Evolutionary conservation across 441 rosid species (phyloP), one percentile per base, ranked within the genome.

Genomic region (Euphorbia corollata): DNA sequence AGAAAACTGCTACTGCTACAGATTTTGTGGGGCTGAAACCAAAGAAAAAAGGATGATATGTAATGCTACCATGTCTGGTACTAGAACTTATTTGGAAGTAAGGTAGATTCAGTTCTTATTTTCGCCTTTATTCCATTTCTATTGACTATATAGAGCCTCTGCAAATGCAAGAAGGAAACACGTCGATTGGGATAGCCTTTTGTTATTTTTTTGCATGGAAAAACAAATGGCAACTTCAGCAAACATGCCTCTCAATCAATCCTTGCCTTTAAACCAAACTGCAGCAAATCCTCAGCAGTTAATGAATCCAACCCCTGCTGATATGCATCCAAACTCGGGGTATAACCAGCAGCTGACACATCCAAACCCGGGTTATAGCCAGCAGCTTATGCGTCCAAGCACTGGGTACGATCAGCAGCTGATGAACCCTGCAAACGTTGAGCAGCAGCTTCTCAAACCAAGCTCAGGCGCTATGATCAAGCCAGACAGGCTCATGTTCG

Each of bases 1-100:
- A 16, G 30, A 43, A 27, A 57, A 43, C 19, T 15, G 6, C 64
- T 7, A 59, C 51, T 20, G 18, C 53, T 61, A 19, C 24, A 59
- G 78, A 66, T 69, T 68, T 59, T 36, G 71, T 63, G 72, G 79
- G 72, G 24, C 67, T 45, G 24, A 15, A 0, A 18, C 5, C 30
- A 69, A 23, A 30, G 43, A 19, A 18, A 22, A 57, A 65, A 45
- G 11, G 22, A 70, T 38, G 34, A 27, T 38, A 19, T 41, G 45
- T 7, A 61, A 36, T 24, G 60, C 20, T 23, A 27, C 16, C 47
- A 8, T 19, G 34, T 23, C 56, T 27, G 1, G 65, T 73, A 56
- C 74, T 70, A 73, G 54, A 85, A 84, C 84, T 83, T 65, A 68
- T 64, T 56, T 59, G 20, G 81, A 87, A 87, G 87, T 80, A 86